phyloP scores from a whole-genome alignment of 202 grass and related monocot genomes.

The Zizania palustris region DNA sequence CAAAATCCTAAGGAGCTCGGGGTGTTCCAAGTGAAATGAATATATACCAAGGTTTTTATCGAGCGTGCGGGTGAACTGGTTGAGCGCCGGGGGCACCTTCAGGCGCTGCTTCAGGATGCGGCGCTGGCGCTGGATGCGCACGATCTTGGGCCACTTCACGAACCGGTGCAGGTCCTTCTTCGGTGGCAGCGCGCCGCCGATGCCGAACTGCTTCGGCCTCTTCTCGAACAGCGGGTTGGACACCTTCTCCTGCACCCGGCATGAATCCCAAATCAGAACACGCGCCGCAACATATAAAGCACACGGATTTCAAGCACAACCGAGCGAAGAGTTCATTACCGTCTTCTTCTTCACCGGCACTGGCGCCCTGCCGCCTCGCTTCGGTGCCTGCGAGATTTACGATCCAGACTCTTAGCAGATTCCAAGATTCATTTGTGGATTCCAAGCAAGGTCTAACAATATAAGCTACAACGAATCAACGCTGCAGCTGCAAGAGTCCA shows the following conservation, averaged over 20 bases:
- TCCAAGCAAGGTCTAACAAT: neutral
- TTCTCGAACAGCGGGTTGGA: constrained; percentile 84
- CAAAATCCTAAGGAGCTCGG: too few species aligned
- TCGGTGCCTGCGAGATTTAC: constrained; percentile 62
- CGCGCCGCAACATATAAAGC: neutral
- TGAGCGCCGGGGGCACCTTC: constrained; percentile 78
- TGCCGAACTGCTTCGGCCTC: constrained; percentile 92
- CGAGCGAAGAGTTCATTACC: neutral
- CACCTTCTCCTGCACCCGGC: constrained; percentile 55
- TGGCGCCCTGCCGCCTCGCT: constrained; percentile 62
- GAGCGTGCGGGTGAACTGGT: constrained; percentile 89
- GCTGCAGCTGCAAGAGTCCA: neutral
- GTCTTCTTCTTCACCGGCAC: constrained; percentile 70
- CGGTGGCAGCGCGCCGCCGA: constrained; percentile 72
- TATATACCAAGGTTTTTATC: constrained; percentile 81
- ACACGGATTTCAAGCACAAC: neutral
- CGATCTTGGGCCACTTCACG: constrained; percentile 92
- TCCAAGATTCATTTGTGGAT: neutral
- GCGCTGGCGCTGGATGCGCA: constrained; percentile 81
- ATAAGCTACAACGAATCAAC: neutral
- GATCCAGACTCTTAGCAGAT: constrained; percentile 3
- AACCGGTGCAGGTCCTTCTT: constrained; percentile 86
- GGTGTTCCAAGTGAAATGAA: neutral
- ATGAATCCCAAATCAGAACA: neutral
- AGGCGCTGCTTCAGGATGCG: constrained; percentile 92